Conservation (phyloP, 257 asterid genomes). For the Haberlea rhodopensis region DNA sequence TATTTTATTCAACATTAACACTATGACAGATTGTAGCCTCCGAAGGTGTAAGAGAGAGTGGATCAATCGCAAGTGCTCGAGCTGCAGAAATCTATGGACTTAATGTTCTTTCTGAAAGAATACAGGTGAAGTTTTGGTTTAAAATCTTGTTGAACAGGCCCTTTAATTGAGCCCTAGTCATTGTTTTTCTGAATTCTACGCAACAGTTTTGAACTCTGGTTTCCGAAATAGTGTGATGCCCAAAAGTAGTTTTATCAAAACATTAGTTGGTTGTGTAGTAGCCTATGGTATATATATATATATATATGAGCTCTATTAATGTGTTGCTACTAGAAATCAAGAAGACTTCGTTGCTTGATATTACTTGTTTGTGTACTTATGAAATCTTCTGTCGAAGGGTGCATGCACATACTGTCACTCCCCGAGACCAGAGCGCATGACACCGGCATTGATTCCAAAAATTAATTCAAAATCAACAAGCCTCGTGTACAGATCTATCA, state of each 20-base stretch:
- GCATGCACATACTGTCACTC: background rate
- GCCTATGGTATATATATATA: background rate
- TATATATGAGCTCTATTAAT: background rate
- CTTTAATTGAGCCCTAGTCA: background rate
- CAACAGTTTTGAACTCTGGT: background rate
- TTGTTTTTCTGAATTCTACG: background rate
- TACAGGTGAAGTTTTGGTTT: constrained; percentile 59
- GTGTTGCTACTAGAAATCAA: no score
- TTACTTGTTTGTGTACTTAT: constrained; percentile 4
- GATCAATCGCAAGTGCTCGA: constrained; percentile 83
- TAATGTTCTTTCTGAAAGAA: constrained; percentile 66
- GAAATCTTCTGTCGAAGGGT: background rate
- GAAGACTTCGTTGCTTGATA: background rate
- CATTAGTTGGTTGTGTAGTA: no score
- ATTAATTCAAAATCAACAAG: no score
- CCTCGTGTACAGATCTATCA: no score
- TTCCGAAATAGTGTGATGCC: background rate
- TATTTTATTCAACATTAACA: constrained; percentile 26
- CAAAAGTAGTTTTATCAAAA: background rate
- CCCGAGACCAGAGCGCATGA: background rate
- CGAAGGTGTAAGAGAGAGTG: constrained; percentile 60
- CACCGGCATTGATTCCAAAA: no score
- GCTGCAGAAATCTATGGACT: constrained; percentile 93
- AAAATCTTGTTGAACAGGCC: constrained; percentile 11
- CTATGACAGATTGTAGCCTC: constrained; percentile 64